Percentiles rank a stretch among this genome's conserved stretches.
phyloP scores from a whole-genome alignment of 768 basidiomycete genomes.

The Astraeus odoratus region DNA sequence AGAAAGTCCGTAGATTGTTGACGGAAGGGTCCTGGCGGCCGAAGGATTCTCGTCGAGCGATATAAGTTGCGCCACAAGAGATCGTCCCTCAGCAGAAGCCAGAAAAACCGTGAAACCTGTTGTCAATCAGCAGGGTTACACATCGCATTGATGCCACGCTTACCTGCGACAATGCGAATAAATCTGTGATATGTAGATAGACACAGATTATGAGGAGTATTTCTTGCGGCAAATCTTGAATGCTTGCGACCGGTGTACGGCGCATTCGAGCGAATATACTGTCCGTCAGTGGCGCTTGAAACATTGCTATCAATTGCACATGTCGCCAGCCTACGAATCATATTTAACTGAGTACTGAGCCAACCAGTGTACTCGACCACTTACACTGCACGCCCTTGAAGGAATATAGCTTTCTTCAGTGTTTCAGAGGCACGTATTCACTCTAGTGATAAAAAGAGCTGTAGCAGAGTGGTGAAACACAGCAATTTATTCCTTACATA shows the following conservation, averaged over 20 bases:
- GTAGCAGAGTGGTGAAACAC: too few relatives aligned
- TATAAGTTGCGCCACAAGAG: slow-evolving; percentile 4
- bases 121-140: background rate
- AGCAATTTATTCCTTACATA: too few relatives aligned
- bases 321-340: too few relatives aligned
- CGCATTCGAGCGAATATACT: background rate
- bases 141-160: background rate
- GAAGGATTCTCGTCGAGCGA: background rate
- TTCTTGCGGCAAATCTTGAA: slow-evolving; percentile 3
- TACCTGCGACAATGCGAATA: slow-evolving; percentile 1
- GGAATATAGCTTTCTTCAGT: too few relatives aligned
- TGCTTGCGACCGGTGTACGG: background rate
- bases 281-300: background rate
- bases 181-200: slow-evolving; percentile 1
- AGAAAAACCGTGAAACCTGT: slow-evolving; percentile 6
- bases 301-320: too few relatives aligned
- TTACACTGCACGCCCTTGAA: too few relatives aligned
- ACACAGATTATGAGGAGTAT: slow-evolving; percentile 5
- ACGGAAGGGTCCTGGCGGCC: slow-evolving; percentile 6
- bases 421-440: too few relatives aligned
- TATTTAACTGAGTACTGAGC: too few relatives aligned
- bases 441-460: too few relatives aligned
- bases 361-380: too few relatives aligned
- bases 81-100: slow-evolving; percentile 1
- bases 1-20: background rate